A percentile compares a stretch with the other conserved stretches of the same genome.
These are phyloP conservation scores for Obba rivulosa DNA, from an alignment of 768 basidiomycete genomes.

Conservation along the genomic window DNA sequence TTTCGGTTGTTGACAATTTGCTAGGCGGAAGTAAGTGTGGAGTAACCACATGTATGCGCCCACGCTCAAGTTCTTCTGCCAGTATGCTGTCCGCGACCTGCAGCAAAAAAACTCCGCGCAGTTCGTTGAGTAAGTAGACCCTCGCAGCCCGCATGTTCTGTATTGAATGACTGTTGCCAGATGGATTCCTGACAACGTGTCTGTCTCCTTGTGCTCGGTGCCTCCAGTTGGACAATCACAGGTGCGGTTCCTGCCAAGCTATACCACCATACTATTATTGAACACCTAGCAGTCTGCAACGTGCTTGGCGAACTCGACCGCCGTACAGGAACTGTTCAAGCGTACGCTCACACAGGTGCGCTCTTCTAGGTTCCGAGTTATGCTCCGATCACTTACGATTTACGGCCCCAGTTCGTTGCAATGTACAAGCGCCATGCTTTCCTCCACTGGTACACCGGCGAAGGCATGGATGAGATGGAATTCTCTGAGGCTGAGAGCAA, in stretches of 20 bases:
- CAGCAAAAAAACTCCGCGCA: constrained; percentile 69
- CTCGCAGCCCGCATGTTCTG: too few relatives aligned
- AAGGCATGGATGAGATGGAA: constrained; percentile 88
- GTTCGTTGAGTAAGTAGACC: constrained; percentile 69
- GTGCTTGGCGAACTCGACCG: constrained; percentile 72
- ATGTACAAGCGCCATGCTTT: constrained; percentile 88
- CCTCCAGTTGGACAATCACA: constrained; percentile 77
- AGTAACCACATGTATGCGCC: neutral
- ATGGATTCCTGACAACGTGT: constrained; percentile 91
- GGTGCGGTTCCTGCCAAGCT: constrained; percentile 31
- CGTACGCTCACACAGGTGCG: constrained; percentile 58
- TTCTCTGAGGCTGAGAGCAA: constrained; percentile 89
- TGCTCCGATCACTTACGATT: constrained; percentile 2
- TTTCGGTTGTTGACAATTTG: constrained; percentile 24
- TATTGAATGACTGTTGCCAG: constrained; percentile 29
- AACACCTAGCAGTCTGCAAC: constrained; percentile 49
- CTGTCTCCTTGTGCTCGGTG: constrained; percentile 75
- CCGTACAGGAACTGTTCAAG: constrained; percentile 83
- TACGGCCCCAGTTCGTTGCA: constrained; percentile 48
- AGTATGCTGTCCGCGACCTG: constrained; percentile 69
- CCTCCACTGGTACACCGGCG: constrained; percentile 87
- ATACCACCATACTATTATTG: neutral
- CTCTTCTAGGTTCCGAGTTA: neutral
- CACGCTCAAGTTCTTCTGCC: constrained; percentile 9
- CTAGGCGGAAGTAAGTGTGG: constrained; percentile 23